Conservation (phyloP, 305 asterid species). For the Galium porrigens region DNA sequence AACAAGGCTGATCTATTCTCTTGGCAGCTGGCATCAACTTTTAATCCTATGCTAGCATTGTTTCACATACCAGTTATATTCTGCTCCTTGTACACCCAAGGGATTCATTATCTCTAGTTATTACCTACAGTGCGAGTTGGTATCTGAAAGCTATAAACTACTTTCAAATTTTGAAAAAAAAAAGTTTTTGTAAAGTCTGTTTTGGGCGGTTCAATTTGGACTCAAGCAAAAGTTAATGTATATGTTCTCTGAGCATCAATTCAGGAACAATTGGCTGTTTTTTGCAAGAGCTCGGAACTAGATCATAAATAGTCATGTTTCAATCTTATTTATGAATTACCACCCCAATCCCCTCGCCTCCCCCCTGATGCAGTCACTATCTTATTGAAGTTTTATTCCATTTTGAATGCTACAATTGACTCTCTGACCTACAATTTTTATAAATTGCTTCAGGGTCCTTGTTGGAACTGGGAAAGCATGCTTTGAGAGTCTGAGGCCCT, state of each 20-base stretch:
- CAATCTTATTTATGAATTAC: background rate
- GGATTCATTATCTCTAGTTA: background rate
- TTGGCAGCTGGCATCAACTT: constrained; percentile 1
- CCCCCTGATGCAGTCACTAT: background rate
- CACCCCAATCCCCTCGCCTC: background rate
- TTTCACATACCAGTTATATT: background rate
- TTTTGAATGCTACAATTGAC: background rate
- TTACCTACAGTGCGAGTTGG: background rate
- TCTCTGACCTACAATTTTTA: constrained; percentile 17
- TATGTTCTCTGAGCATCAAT: background rate
- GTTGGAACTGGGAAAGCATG: constrained; percentile 99
- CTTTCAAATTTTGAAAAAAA: background rate
- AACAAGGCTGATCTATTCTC: background rate
- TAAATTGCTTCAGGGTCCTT: constrained; percentile 60
- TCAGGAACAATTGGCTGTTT: background rate
- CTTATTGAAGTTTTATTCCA: background rate
- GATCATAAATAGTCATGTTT: background rate
- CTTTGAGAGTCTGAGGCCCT: constrained; percentile 92
- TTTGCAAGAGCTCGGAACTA: background rate
- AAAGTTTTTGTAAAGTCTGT: background rate
- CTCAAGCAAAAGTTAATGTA: background rate
- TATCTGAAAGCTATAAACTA: background rate
- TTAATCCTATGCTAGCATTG: background rate
- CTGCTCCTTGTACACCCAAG: background rate
- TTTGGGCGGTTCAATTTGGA: background rate